A percentile compares a stretch with the other conserved stretches of the same genome.
Conservation (phyloP, 2,329 filamentous ascomycete species). For the Lecanoromycetidae sp. region DNA sequence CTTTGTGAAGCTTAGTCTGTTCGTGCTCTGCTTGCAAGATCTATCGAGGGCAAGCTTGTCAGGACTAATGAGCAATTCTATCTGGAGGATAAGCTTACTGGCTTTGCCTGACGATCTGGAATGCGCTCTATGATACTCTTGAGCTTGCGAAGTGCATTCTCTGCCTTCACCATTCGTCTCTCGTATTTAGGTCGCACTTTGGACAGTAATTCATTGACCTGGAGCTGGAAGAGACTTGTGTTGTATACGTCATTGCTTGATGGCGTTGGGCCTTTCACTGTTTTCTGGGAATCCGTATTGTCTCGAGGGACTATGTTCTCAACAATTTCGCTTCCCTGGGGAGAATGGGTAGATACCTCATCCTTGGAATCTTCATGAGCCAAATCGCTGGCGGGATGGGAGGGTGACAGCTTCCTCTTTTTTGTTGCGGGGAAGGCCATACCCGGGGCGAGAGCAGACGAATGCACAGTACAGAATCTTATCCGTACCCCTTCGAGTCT, state of each 20-base stretch:
- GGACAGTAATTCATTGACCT: slow-evolving; percentile 50
- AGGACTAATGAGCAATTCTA: neutral
- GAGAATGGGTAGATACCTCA: neutral
- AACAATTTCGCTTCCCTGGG: neutral
- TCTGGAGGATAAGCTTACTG: slow-evolving; percentile 13
- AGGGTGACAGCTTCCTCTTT: neutral
- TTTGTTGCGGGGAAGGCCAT: neutral
- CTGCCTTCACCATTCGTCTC: slow-evolving; percentile 41
- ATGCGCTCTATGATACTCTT: slow-evolving; percentile 47
- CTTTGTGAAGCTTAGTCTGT: slow-evolving; percentile 43
- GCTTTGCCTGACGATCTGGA: slow-evolving; percentile 37
- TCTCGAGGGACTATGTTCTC: no score
- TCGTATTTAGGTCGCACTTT: slow-evolving; percentile 48
- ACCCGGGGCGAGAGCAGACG: no score
- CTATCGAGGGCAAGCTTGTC: slow-evolving; percentile 30
- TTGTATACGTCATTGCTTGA: slow-evolving; percentile 45
- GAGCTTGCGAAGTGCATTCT: slow-evolving; percentile 42
- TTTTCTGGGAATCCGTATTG: slow-evolving; percentile 23
- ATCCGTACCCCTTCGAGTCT: no score
- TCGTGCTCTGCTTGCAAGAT: slow-evolving; percentile 48
- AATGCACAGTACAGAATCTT: no score
- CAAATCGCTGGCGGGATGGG: neutral
- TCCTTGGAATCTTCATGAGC: neutral
- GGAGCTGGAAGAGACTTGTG: slow-evolving; percentile 55
- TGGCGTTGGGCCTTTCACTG: slow-evolving; percentile 19